phyloP scores from a whole-genome alignment of 768 basidiomycete genomes.

The Kwoniella heveanensis region DNA sequence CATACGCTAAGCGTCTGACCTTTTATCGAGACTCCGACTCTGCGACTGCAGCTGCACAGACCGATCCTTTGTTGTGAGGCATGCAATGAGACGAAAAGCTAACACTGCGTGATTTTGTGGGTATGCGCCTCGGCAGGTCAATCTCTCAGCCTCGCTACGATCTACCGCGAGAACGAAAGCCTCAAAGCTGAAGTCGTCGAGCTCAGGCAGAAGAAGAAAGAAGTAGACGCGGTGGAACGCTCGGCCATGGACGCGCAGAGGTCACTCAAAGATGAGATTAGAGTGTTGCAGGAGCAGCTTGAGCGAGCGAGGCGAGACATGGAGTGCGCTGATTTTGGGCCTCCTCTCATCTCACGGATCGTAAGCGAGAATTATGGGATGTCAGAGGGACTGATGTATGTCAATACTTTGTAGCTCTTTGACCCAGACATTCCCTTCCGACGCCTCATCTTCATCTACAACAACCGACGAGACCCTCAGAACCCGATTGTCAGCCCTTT shows the following conservation, averaged over 20 bases:
- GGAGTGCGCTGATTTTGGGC: too few species aligned
- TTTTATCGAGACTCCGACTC: too few species aligned
- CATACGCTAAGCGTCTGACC: too few species aligned
- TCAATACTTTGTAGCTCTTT: constrained; percentile 41
- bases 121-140: too few species aligned
- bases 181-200: constrained; percentile 45
- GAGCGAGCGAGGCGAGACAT: constrained; percentile 50
- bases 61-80: too few species aligned
- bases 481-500: constrained; percentile 42
- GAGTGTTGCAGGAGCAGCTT: constrained; percentile 44
- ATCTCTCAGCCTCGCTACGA: constrained; percentile 32
- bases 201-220: constrained; percentile 46
- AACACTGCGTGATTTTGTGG: too few species aligned
- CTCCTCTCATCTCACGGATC: too few species aligned
- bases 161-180: constrained; percentile 33
- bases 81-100: too few species aligned
- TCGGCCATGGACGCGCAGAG: constrained; percentile 35
- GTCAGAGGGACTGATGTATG: background rate
- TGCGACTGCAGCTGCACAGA: too few species aligned
- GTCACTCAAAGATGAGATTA: constrained; percentile 40
- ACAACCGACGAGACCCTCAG: constrained; percentile 40
- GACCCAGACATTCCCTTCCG: constrained; percentile 45
- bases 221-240: constrained; percentile 40
- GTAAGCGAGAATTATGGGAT: too few species aligned
- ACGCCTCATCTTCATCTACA: constrained; percentile 16